A percentile compares a stretch with the other conserved stretches of the same genome.
phyloP scores from a whole-genome alignment of 1,284 basidiomycete species.

The Veloboletus limbatus region DNA sequence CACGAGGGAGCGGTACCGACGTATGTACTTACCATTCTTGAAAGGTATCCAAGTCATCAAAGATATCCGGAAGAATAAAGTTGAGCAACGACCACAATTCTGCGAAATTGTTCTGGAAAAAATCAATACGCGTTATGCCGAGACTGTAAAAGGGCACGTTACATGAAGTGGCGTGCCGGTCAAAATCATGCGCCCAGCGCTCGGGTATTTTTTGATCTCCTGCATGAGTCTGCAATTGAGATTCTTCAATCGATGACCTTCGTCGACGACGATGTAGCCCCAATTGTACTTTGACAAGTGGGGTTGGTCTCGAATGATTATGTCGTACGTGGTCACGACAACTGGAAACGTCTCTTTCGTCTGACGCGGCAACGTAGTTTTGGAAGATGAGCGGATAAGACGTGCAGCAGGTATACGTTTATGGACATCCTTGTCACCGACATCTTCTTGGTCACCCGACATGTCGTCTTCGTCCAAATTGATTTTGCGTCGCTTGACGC shows the following conservation, averaged over 20 bases:
- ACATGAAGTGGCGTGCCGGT: slow-evolving; percentile 94
- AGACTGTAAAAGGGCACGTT: slow-evolving; percentile 28
- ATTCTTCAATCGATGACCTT: slow-evolving; percentile 94
- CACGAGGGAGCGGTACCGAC: slow-evolving; percentile 19
- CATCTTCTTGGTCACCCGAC: slow-evolving; percentile 13
- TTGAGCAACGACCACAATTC: slow-evolving; percentile 96
- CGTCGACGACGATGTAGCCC: slow-evolving; percentile 96
- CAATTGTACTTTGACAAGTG: slow-evolving; percentile 71
- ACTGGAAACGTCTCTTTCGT: slow-evolving; percentile 61
- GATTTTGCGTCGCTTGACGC: slow-evolving; percentile 26
- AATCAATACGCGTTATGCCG: slow-evolving; percentile 1
- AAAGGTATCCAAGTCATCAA: slow-evolving; percentile 86
- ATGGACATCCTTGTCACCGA: slow-evolving; percentile 9
- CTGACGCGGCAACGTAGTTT: slow-evolving; percentile 14
- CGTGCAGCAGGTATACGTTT: slow-evolving; percentile 17
- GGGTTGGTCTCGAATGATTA: slow-evolving; percentile 81
- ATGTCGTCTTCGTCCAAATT: slow-evolving; percentile 12
- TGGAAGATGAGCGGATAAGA: slow-evolving; percentile 17
- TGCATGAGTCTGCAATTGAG: slow-evolving; percentile 86
- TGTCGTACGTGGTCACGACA: slow-evolving; percentile 91
- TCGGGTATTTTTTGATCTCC: slow-evolving; percentile 87
- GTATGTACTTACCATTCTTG: slow-evolving; percentile 90
- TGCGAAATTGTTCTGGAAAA: slow-evolving; percentile 82
- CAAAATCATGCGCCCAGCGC: slow-evolving; percentile 86
- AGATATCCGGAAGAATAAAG: slow-evolving; percentile 91